Evolutionary conservation across 192 early-diverging fungal species (phyloP).

Genomic region (Entomortierella beljakovae): DNA sequence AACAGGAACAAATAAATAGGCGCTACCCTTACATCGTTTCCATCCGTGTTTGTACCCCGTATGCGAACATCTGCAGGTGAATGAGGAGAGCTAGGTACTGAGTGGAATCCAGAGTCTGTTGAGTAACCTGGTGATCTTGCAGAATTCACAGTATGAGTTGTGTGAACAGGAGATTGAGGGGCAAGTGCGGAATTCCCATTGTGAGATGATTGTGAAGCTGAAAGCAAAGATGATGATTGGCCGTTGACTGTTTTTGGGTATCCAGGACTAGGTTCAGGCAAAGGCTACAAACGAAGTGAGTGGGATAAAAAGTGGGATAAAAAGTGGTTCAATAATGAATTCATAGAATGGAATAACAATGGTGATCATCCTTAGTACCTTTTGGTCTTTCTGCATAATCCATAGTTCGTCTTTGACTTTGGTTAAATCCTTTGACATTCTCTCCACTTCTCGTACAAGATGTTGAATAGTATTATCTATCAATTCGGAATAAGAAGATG

Average conservation of each 20-base stretch:
- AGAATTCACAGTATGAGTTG: conserved; percentile 14
- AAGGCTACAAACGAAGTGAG: conserved; percentile 10
- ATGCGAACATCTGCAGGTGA: conserved; percentile 40
- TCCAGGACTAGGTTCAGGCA: conserved; percentile 48
- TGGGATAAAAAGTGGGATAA: neutral
- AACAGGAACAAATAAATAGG: neutral
- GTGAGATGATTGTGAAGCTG: conserved; percentile 27
- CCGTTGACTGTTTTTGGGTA: conserved; percentile 39
- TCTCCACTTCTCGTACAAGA: conserved; percentile 48
- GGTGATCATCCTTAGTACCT: conserved; percentile 2
- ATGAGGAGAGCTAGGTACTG: conserved; percentile 48
- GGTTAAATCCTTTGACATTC: conserved; percentile 51
- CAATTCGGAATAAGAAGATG: neutral
- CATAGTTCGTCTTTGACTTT: conserved; percentile 53
- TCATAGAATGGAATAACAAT: neutral
- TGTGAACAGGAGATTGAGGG: conserved; percentile 45
- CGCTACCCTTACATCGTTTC: conserved; percentile 25
- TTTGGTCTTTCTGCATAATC: conserved; percentile 53
- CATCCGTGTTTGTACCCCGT: conserved; percentile 20
- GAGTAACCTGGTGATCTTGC: conserved; percentile 26
- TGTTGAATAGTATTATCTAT: conserved; percentile 55
- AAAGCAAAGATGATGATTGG: conserved; percentile 16
- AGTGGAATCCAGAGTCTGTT: conserved; percentile 52
- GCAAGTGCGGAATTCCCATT: neutral
- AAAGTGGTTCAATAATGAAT: neutral